Base-by-base conservation (phyloP, 768 basidiomycete species). In the Boletellus emodensis region DNA sequence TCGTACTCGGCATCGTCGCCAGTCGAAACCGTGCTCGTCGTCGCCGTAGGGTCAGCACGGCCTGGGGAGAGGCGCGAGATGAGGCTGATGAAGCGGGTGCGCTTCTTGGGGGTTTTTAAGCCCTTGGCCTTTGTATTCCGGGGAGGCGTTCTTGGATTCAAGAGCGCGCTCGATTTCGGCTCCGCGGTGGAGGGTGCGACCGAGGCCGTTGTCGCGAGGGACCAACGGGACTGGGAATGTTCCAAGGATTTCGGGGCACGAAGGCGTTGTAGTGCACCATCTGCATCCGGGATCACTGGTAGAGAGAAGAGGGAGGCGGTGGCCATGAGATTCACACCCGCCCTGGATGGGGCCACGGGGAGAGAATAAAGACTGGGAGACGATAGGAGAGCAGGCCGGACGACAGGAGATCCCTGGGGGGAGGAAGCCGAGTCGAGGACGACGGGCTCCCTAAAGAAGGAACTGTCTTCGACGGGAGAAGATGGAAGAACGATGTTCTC, bases 181-280 rank as follows among this genome's bases (percentile, higher is more conserved):
- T 61, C 58, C 4, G 50, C 17, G 6, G 44, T 44, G 3, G 61
- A 65, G 0, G 55, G 58, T 0, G 65, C 32, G 0, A 69, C 11
- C 14, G 67, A 67, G 1, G 66, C 68, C 0, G 66, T 69, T 0
- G 67, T 67, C 4, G 66, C 66, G 20, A 69, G 49, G 13, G 66
- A 67, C 66, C 66, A 67, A 13, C 55, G 59, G 0, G 61, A 63
- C 44, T 63, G 63, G 11, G 57, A 51, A 7, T 42, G 35, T n/a
- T 52, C 20, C 5, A 49, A 15, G 6, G 12, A 9, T 9, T 49
- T 49, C 4, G 46, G 42, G 6, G 60, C 12, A 2, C 40, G 41
- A 8, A 62, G 59, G n/a, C 34, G 35, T 3, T 22, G 44, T 11
- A n/a, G 18, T 0, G n/a, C 24, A 4, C 2, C 14, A n/a, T 4